A percentile compares a stretch with the other conserved stretches of the same genome.
Evolutionary conservation across 495 filamentous ascomycete genomes (phyloP).

Genomic region (Aspergillus biplanus): DNA sequence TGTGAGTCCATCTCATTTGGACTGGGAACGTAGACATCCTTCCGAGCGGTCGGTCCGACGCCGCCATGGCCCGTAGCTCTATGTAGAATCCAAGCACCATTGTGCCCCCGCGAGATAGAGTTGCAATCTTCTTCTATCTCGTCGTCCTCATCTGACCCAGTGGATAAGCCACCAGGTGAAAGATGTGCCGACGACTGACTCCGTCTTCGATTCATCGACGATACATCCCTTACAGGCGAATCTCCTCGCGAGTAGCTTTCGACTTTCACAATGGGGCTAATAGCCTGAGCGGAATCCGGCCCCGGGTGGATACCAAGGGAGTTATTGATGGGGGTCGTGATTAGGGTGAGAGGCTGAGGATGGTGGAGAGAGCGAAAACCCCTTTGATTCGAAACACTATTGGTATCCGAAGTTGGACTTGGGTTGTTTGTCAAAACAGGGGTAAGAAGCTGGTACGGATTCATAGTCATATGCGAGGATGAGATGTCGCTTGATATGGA

Average conservation of each 20-base stretch:
- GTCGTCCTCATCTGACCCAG: slow-evolving; percentile 37
- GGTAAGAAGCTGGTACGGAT: slow-evolving; percentile 28
- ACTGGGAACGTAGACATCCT: slow-evolving; percentile 44
- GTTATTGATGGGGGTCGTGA: slow-evolving; percentile 30
- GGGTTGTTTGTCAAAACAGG: slow-evolving; percentile 26
- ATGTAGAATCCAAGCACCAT: slow-evolving; percentile 41
- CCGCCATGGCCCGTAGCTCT: slow-evolving; percentile 39
- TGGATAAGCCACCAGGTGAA: slow-evolving; percentile 37
- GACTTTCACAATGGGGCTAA: slow-evolving; percentile 53
- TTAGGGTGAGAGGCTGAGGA: slow-evolving; percentile 24
- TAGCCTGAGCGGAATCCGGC: slow-evolving; percentile 33
- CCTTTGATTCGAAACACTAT: slow-evolving; percentile 10
- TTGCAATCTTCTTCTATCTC: slow-evolving; percentile 24
- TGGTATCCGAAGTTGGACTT: slow-evolving; percentile 22
- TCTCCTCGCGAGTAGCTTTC: slow-evolving; percentile 52
- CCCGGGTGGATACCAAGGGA: slow-evolving; percentile 20
- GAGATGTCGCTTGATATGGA: slow-evolving; percentile 12
- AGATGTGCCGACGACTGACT: slow-evolving; percentile 47
- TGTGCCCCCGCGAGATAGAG: slow-evolving; percentile 30
- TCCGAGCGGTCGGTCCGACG: slow-evolving; percentile 44
- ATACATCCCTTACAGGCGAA: slow-evolving; percentile 43
- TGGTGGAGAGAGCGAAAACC: slow-evolving; percentile 8
- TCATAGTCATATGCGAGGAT: slow-evolving; percentile 21
- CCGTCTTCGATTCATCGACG: slow-evolving; percentile 29
- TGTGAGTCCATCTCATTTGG: slow-evolving; percentile 48